These are phyloP conservation scores for Alopecurus myosuroides DNA, from an alignment of 176 grass and related monocot species.

Conservation along the genomic window DNA sequence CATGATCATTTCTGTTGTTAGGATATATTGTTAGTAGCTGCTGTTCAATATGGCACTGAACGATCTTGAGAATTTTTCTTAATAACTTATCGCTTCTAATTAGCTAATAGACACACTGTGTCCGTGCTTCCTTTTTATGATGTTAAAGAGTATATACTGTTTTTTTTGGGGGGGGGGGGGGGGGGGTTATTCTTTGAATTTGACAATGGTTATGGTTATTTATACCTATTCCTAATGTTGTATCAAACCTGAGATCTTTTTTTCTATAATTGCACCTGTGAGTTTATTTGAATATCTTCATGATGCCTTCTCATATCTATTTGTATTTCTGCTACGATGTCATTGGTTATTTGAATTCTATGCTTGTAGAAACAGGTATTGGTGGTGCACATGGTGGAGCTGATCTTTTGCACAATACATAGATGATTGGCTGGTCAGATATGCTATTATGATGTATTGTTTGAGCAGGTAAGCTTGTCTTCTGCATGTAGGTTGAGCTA, in stretches of 20 bases:
- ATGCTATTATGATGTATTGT: background rate
- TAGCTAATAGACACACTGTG: background rate
- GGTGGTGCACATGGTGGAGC: background rate
- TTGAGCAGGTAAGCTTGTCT: background rate
- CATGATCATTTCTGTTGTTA: background rate
- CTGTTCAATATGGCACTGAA: background rate
- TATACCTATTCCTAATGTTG: background rate
- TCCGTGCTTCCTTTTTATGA: background rate
- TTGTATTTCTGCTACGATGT: background rate
- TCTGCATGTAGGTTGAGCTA: background rate
- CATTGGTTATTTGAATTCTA: background rate
- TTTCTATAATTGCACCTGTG: background rate
- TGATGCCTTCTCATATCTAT: background rate
- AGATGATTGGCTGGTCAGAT: background rate
- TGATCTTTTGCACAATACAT: background rate
- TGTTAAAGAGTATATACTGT: background rate
- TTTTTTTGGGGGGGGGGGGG: too few species aligned
- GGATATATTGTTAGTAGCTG: background rate
- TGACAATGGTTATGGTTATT: background rate
- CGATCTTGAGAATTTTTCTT: background rate
- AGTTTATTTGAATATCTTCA: background rate
- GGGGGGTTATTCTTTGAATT: background rate
- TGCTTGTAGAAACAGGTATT: background rate
- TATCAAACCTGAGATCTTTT: background rate
- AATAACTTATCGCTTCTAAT: background rate